A percentile compares a stretch with the other conserved stretches of the same genome.
phyloP scores from a whole-genome alignment of 2,329 filamentous ascomycete genomes.

The Penicillium sp. region DNA sequence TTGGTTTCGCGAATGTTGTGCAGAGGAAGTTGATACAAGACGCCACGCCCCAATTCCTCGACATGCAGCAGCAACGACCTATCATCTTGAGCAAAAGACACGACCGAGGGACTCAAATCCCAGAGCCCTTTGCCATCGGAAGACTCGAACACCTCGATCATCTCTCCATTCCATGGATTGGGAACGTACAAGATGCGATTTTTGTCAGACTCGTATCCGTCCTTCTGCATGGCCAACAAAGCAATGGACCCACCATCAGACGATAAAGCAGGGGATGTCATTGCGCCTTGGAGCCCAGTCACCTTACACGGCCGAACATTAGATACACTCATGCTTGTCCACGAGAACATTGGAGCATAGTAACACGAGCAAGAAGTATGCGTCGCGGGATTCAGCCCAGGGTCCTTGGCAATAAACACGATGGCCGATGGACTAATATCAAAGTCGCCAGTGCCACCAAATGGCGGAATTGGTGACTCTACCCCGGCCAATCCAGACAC shows the following conservation, averaged over 20 bases:
- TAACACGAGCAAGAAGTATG: conserved; percentile 46
- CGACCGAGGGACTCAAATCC: conserved; percentile 38
- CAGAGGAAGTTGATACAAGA: conserved; percentile 39
- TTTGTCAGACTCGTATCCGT: conserved; percentile 46
- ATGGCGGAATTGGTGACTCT: conserved; percentile 46
- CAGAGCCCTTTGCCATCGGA: conserved; percentile 38
- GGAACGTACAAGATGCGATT: conserved; percentile 42
- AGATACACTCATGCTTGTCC: conserved; percentile 32
- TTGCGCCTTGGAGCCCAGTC: conserved; percentile 38
- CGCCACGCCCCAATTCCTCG: conserved; percentile 40
- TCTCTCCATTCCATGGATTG: conserved; percentile 38
- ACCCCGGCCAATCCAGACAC: conserved; percentile 37
- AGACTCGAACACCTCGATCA: conserved; percentile 37
- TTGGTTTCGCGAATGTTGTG: conserved; percentile 26
- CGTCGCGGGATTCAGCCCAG: conserved; percentile 40
- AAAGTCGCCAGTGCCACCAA: conserved; percentile 44
- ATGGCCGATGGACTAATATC: conserved; percentile 44
- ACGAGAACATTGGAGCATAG: conserved; percentile 41
- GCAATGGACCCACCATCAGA: conserved; percentile 42
- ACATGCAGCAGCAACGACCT: conserved; percentile 39
- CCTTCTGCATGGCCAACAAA: conserved; percentile 41
- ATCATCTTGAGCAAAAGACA: conserved; percentile 42
- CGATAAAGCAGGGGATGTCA: conserved; percentile 43
- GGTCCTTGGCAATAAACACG: conserved; percentile 45
- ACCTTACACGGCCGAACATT: conserved; percentile 32